Base-by-base conservation (phyloP, 2,329 filamentous ascomycete species). In the Penicillium sp. region DNA sequence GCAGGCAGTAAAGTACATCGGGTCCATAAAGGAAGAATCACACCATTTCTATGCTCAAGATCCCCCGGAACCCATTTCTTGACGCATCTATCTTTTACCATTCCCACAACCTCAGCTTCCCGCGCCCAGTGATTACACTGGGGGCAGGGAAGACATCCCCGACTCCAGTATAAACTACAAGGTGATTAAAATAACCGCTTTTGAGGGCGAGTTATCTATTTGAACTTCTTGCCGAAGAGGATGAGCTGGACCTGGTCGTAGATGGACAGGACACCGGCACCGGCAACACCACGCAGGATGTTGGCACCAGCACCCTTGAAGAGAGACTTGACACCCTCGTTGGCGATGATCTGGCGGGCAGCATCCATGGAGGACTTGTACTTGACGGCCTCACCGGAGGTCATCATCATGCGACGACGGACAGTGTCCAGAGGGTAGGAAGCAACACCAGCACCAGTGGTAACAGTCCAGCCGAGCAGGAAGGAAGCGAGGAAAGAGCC, bases 361-460 rank as follows among this genome's bases (percentile, higher is more conserved):
- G 95, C 95, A 83, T 99, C 95, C 74, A 98, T 74, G 71, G 95
- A 96, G 79, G 88, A 90, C 82, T 90, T 91, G 91, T 99, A 99
- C 91, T 99, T 99, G 88, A 99, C 95, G 86, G 95, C 95, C 81
- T 88, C 86, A 81, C 86, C 86, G 70, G 86, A 89, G 75, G 95
- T 99, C 95, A 99, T 99, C 95, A 99, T 99, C 95, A 99, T 99
- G 85, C 95, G 95, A 88, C 95, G 93, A 88, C 95, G 95, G 86
- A 99, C 92, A 78, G 95, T 99, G 84, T 99, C 95, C 79, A 99
- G 92, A 85, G 95, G 95, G 87, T 99, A 99, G 77, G 95, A 98
- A 84, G 95, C 95, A 82, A 99, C 96, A 96, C 95, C 95, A 82
- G 95, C 95, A 96, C 90, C 95, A 80, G 95, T 99, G 85, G 95